Conservation (phyloP, 2,329 filamentous ascomycete genomes). For the Neofusicoccum laricinum region DNA sequence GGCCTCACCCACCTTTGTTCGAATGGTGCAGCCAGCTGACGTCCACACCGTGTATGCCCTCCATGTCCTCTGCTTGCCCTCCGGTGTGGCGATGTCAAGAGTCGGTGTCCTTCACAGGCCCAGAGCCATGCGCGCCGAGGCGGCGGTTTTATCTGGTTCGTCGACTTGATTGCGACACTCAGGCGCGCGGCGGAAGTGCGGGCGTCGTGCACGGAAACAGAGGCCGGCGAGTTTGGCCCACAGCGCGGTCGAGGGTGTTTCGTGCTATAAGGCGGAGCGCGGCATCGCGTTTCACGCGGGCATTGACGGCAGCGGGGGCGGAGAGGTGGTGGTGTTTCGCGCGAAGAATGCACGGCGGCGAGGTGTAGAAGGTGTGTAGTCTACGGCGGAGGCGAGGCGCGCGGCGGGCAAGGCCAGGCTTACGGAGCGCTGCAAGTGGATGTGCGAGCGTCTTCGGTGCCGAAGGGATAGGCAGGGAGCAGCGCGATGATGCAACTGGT, state of each 20-base stretch:
- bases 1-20: slow-evolving; percentile 65
- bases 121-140: slow-evolving; percentile 5
- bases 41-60: slow-evolving; percentile 77
- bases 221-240: not conserved
- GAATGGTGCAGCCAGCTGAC: slow-evolving; percentile 89
- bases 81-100: not conserved
- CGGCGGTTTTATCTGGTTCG: not conserved
- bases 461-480: slow-evolving; percentile 1
- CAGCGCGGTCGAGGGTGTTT: not conserved
- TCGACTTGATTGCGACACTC: not conserved
- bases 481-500: slow-evolving; percentile 6
- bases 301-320: not conserved
- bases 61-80: slow-evolving; percentile 53
- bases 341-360: not conserved
- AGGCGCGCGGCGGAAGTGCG: not conserved
- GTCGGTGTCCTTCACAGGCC: slow-evolving; percentile 3
- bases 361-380: not conserved
- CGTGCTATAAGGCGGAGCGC: slow-evolving; percentile 6
- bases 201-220: not conserved
- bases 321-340: not conserved
- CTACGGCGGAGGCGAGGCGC: not conserved
- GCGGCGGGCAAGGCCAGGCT: not conserved
- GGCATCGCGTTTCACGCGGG: slow-evolving; percentile 6
- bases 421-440: not conserved
- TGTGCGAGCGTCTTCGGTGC: slow-evolving; percentile 4